Conservation (phyloP, 352 stramenopile genomes). For the Phytopythium cucurbitacearum region DNA sequence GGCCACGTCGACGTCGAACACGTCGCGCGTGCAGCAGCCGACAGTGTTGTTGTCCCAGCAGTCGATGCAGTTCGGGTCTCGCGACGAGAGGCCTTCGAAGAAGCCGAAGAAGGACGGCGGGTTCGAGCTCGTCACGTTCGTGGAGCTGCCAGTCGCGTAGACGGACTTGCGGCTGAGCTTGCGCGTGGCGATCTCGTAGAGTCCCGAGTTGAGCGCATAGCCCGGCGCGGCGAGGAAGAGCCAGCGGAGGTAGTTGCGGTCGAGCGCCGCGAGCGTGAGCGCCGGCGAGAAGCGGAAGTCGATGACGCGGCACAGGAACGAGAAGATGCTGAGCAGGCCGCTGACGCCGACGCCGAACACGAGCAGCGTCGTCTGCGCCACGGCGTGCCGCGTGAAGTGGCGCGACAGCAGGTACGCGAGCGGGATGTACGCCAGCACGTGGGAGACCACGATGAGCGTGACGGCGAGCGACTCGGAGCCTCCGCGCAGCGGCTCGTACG, state of each 20-base stretch:
- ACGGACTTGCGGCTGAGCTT: conserved; percentile 21
- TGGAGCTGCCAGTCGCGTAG: conserved; percentile 3
- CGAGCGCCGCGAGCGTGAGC: conserved; percentile 16
- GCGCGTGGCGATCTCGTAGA: conserved; percentile 31
- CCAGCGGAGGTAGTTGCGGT: conserved; percentile 35
- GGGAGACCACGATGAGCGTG: conserved; percentile 14
- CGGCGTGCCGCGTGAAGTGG: conserved; percentile 28
- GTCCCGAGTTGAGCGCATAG: conserved; percentile 26
- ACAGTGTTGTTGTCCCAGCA: conserved; percentile 25
- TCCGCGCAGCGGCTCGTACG: conserved; percentile 9
- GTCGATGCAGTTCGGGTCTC: conserved; percentile 10
- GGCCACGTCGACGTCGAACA: conserved; percentile 40
- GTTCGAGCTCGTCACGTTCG: background rate
- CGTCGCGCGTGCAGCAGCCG: conserved; percentile 32
- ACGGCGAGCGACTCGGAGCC: conserved; percentile 8
- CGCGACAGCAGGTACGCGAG: conserved; percentile 34
- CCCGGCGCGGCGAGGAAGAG: conserved; percentile 32
- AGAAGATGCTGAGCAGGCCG: conserved; percentile 31
- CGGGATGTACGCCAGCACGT: conserved; percentile 20
- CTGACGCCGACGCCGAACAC: conserved; percentile 25
- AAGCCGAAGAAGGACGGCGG: conserved; percentile 22
- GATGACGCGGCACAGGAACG: conserved; percentile 33
- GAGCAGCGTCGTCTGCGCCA: conserved; percentile 30
- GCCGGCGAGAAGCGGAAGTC: conserved; percentile 13
- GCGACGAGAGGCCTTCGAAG: conserved; percentile 16